Evolutionary conservation across 192 early-diverging fungal species (phyloP).

Genomic region (Glomus cerebriforme): DNA sequence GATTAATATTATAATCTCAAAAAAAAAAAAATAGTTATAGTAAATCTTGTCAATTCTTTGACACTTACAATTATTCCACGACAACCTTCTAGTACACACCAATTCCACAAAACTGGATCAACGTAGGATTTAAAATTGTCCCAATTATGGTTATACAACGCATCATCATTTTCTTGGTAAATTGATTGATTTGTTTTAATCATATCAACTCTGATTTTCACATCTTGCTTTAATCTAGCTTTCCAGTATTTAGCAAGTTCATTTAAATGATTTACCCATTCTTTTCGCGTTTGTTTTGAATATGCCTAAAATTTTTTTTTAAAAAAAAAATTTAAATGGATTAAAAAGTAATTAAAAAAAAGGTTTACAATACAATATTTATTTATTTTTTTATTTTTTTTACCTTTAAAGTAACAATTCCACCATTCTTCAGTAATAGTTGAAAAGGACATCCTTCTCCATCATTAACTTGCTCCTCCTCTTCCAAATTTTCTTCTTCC

Average conservation of each 20-base stretch:
- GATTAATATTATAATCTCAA: background rate
- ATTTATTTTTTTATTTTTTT: no score
- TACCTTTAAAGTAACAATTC: background rate
- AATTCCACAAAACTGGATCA: background rate
- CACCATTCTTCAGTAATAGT: background rate
- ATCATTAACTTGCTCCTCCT: background rate
- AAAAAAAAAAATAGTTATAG: no score
- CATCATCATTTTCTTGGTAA: background rate
- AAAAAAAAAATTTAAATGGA: background rate
- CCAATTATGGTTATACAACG: background rate
- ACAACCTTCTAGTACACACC: background rate
- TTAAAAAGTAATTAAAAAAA: no score
- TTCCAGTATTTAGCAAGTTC: constrained; percentile 36
- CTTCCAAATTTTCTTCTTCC: background rate
- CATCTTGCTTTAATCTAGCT: constrained; percentile 31
- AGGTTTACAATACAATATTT: no score
- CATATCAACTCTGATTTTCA: constrained; percentile 30
- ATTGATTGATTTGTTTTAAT: constrained; percentile 32
- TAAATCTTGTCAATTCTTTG: background rate
- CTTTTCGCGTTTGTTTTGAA: background rate
- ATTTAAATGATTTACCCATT: background rate
- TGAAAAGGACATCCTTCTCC: background rate
- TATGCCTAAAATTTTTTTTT: constrained; percentile 2
- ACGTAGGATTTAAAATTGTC: background rate
- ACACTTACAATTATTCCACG: background rate